Conservation (phyloP, 2,329 filamentous ascomycete species). For the Lomentospora prolificans region DNA sequence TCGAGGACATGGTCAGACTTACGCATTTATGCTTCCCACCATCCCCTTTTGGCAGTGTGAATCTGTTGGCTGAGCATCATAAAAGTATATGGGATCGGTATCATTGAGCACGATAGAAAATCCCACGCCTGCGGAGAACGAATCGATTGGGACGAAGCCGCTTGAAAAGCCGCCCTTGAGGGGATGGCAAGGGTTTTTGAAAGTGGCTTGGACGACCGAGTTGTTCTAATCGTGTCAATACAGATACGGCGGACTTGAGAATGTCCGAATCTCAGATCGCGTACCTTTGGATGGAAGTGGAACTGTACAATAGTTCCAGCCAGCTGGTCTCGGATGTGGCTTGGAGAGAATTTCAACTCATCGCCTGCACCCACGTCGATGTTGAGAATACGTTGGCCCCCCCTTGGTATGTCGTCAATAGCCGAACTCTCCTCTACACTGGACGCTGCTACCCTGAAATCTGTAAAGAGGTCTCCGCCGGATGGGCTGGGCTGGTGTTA, state of each 20-base stretch:
- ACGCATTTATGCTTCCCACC: slow-evolving; percentile 36
- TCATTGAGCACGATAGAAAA: slow-evolving; percentile 23
- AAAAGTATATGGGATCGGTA: slow-evolving; percentile 26
- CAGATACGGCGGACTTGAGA: too few relatives aligned
- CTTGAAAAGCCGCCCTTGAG: slow-evolving; percentile 27
- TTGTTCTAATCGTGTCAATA: slow-evolving; percentile 18
- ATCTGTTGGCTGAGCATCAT: slow-evolving; percentile 24
- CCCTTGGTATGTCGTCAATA: slow-evolving; percentile 14
- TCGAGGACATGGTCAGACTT: neutral
- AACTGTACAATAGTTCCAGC: slow-evolving; percentile 24
- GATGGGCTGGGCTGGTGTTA: neutral
- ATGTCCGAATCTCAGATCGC: neutral
- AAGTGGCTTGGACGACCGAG: slow-evolving; percentile 28
- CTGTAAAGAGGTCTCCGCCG: neutral
- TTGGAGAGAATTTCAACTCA: slow-evolving; percentile 21
- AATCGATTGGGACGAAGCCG: slow-evolving; percentile 25
- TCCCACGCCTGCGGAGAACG: slow-evolving; percentile 20
- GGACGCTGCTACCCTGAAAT: neutral
- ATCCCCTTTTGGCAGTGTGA: slow-evolving; percentile 31
- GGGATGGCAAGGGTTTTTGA: slow-evolving; percentile 28
- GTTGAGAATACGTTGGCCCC: slow-evolving; percentile 22
- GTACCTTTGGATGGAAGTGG: slow-evolving; percentile 21
- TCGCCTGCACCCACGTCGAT: slow-evolving; percentile 24
- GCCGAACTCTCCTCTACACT: neutral
- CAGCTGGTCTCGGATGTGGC: slow-evolving; percentile 21